Base-by-base conservation (phyloP, 2,329 filamentous ascomycete genomes). In the Diaporthe amygdali region DNA sequence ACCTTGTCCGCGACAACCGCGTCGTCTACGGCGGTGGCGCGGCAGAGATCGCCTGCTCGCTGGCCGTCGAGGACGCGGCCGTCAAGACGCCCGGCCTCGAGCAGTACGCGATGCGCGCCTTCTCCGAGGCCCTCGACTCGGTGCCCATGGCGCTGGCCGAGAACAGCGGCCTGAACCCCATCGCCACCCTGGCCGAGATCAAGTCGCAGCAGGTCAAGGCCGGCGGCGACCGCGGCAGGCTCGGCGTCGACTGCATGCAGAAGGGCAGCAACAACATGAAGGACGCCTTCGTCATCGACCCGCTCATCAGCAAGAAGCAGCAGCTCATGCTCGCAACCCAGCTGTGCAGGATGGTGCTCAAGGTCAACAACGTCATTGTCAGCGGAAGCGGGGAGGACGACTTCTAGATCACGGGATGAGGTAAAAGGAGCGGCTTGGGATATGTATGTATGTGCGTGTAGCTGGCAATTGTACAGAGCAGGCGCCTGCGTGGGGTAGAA, bases 81-180 rank as follows among this genome's bases (percentile, higher is more conserved):
- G 92, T 95, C 79, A 94, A 97, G 91, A 97, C 94, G 66, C 94
- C 95, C 30, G 96, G 96, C n/a, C 90, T 99, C 47, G 96, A 98
- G 84, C 96, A 99, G 84, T 99, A 99, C 83, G 95, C 96, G 75
- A 99, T 99, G 96, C 94, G 96, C 73, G 96, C 96, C 30, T 99
- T 99, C 80, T 90, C 96, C 73, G 96, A 98, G 82, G 97, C 96
- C 6, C 90, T 99, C 44, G 96, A 99, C 82, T 89, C 94, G 2
- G 89, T 99, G 1, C 96, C 96, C 41, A 96, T 99, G 94, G 94
- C 96, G 2, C 88, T 99, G 72, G 95, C 96, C 12, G 96, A 99
- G 88, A 99, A 99, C 88, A 97, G 94, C 76, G 96, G 96, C 74
- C 87, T 98, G 74, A 97, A 94, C 84, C 94, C 96, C 20, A 99